Base-by-base conservation (phyloP, 768 basidiomycete species). In the Panus rudis region DNA sequence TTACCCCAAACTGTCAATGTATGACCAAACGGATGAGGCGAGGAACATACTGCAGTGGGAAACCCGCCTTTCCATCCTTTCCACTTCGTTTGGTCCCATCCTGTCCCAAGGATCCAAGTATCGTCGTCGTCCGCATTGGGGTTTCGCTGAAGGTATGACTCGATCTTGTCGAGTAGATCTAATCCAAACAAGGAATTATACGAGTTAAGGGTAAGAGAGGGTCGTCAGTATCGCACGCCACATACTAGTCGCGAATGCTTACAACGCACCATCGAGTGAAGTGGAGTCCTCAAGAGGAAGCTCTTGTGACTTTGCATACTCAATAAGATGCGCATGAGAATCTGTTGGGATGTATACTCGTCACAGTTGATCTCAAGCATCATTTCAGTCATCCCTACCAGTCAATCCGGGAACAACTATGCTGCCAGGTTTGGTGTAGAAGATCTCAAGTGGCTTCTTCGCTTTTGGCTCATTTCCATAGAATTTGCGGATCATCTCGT, bases 21-120 rank as follows among this genome's bases (percentile, higher is more conserved):
- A 17, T 7, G 7, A n/a, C n/a, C n/a, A n/a, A n/a, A n/a, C n/a
- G n/a, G n/a, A n/a, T n/a, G n/a, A 10, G 6, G 45, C 14, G 33
- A 31, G 30, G 28, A 11, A 56, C 72, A 21, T 52, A 88, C 90
- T 1, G 86, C 81, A 24, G 73, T 79, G 2, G 91, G 91, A 50
- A 90, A 92, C 19, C 68, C 57, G 7, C 67, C 60, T 10, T 66
- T 31, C 31, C 53, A 57, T 20, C 52, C 70, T 6, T 70, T 50
- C 86, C 86, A 90, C 45, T 74, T 71, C 1, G 85, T 94, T 62
- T 98, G 92, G 55, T 98, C 89, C 92, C 93, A 98, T 4, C 93
- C 93, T 68, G 84, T 76, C 10, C 91, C 92, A 52, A 81, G 68
- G 31, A 96, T 76, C 89, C 90, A 96, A 4, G 56, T 64, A 3